Evolutionary conservation across 2,329 filamentous ascomycete species (phyloP).

Genomic region (Fusarium sp.): DNA sequence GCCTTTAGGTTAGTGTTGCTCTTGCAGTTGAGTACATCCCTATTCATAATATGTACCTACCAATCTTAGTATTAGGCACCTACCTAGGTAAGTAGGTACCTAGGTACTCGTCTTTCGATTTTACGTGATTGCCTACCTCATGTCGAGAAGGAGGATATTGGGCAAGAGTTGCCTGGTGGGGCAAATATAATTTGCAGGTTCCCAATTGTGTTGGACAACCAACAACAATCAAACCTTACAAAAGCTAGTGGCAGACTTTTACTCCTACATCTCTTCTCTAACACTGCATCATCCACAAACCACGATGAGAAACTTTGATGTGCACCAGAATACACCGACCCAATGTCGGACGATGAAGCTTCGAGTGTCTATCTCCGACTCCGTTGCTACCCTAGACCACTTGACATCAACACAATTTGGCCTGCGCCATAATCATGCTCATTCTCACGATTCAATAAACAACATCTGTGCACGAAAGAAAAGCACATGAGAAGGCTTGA

Average conservation of each 20-base stretch:
- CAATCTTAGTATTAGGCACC: too few species aligned
- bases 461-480: constrained; percentile 11
- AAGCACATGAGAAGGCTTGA: constrained; percentile 10
- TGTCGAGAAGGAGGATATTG: background rate
- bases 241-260: too few species aligned
- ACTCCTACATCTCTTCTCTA: background rate
- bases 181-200: background rate
- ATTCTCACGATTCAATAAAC: constrained; percentile 7
- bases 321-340: background rate
- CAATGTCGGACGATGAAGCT: background rate
- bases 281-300: too few species aligned
- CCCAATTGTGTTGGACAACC: background rate
- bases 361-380: background rate
- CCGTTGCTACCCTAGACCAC: constrained; percentile 28
- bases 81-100: background rate
- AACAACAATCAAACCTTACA: background rate
- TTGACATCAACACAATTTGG: constrained; percentile 2
- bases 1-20: background rate
- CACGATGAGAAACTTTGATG: background rate
- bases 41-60: constrained; percentile 7
- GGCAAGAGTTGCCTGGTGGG: background rate
- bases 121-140: background rate
- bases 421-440: background rate
- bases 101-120: background rate
- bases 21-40: constrained; percentile 9